Evolutionary conservation across 176 grass and related monocot species (phyloP).

Genomic region (Oryza brachyantha): DNA sequence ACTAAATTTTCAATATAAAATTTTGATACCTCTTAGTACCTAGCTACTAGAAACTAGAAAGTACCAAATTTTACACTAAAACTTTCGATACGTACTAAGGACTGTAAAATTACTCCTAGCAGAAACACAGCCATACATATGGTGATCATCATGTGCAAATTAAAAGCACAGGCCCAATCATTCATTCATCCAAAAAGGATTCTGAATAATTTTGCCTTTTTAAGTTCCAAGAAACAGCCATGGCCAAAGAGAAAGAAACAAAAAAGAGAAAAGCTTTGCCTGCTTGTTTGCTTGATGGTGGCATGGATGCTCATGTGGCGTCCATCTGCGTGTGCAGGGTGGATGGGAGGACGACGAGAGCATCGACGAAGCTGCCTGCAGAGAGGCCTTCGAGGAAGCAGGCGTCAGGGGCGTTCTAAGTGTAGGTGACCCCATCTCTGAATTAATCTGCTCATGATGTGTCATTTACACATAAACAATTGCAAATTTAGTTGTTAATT

Average conservation of each 20-base stretch:
- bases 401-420: slow-evolving; percentile 67
- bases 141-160: no score
- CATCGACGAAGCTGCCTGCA: slow-evolving; percentile 61
- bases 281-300: background rate
- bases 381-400: slow-evolving; percentile 84
- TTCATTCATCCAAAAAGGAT: background rate
- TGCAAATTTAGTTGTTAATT: background rate
- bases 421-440: slow-evolving; percentile 35
- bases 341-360: slow-evolving; percentile 89
- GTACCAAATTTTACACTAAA: no score
- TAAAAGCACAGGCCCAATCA: slow-evolving; percentile 4
- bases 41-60: no score
- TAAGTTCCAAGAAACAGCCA: slow-evolving; percentile 4
- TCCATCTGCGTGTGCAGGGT: slow-evolving; percentile 41
- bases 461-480: background rate
- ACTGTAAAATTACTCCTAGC: no score
- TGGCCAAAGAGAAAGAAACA: background rate
- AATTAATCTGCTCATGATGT: slow-evolving; percentile 16
- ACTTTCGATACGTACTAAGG: no score
- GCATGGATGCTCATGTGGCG: slow-evolving; percentile 11
- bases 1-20: no score
- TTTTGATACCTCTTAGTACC: no score
- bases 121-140: no score
- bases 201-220: slow-evolving; percentile 8
- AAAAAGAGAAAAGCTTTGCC: background rate